A percentile compares a stretch with the other conserved stretches of the same genome.
These are phyloP conservation scores for Ustilago sp. DNA, from an alignment of 1,284 basidiomycete genomes.

Conservation along the genomic window DNA sequence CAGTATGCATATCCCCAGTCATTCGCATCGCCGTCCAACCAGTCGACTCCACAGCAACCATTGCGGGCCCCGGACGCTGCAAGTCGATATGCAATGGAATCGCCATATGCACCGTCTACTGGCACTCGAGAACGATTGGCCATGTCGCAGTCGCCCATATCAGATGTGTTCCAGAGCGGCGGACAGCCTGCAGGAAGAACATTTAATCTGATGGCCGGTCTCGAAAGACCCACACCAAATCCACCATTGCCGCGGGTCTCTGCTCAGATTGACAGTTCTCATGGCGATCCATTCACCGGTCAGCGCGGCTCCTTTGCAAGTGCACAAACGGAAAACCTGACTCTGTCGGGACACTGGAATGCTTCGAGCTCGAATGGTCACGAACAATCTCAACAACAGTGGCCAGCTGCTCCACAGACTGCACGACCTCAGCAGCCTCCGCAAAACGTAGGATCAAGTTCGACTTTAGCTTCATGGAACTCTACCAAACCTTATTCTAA, in stretches of 20 bases:
- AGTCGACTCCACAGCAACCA: slow-evolving; percentile 18
- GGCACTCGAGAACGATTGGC: slow-evolving; percentile 33
- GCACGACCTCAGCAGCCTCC: not conserved
- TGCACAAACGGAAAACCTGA: not conserved
- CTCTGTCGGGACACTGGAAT: slow-evolving; percentile 1
- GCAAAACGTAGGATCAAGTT: slow-evolving; percentile 4
- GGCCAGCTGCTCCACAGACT: slow-evolving; percentile 7
- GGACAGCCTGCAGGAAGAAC: slow-evolving; percentile 22
- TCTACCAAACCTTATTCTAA: slow-evolving; percentile 22
- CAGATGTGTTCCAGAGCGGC: slow-evolving; percentile 36
- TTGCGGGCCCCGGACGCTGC: slow-evolving; percentile 15
- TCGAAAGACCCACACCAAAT: slow-evolving; percentile 34
- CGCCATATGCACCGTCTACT: slow-evolving; percentile 28
- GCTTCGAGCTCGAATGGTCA: slow-evolving; percentile 1
- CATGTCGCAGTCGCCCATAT: slow-evolving; percentile 43
- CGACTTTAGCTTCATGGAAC: slow-evolving; percentile 27
- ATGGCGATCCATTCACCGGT: not conserved
- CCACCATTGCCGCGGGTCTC: slow-evolving; percentile 19
- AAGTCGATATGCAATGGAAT: slow-evolving; percentile 18
- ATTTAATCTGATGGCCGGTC: slow-evolving; percentile 42
- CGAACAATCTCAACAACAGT: slow-evolving; percentile 13
- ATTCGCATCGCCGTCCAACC: slow-evolving; percentile 9
- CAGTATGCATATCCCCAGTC: slow-evolving; percentile 16
- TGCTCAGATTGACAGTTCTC: slow-evolving; percentile 9
- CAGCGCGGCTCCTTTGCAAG: not conserved